Conservation (phyloP, 192 early-diverging fungal genomes). For the Globomyces pollinis-pini region DNA sequence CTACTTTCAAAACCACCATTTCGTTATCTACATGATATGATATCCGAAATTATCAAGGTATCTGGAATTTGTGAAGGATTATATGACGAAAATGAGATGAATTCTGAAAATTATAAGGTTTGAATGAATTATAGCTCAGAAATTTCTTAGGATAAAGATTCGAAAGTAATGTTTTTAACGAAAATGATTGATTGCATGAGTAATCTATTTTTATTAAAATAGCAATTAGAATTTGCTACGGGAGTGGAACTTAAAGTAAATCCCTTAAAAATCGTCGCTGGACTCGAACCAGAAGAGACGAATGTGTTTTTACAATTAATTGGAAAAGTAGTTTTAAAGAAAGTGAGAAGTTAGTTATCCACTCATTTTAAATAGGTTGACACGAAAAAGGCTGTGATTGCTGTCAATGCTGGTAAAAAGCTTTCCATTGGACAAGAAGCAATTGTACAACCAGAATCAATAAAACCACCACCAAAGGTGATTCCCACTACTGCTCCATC, state of each 20-base stretch:
- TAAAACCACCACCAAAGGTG: not conserved
- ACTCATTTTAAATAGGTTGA: not conserved
- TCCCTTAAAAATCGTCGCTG: constrained; percentile 52
- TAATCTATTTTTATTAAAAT: constrained; percentile 11
- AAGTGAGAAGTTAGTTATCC: constrained; percentile 35
- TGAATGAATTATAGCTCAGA: not conserved
- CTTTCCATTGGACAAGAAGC: not conserved
- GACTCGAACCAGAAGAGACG: constrained; percentile 50
- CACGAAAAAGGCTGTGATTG: not conserved
- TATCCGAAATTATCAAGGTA: constrained; percentile 37
- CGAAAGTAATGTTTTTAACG: constrained; percentile 42
- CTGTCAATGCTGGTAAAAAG: not conserved
- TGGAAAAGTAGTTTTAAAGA: constrained; percentile 40
- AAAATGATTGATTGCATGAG: constrained; percentile 46
- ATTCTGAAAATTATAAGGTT: constrained; percentile 49
- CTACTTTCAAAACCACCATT: constrained; percentile 56
- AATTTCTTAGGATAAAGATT: constrained; percentile 56
- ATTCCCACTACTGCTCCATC: no score
- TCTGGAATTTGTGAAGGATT: constrained; percentile 34
- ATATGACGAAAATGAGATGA: constrained; percentile 40
- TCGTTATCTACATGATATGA: constrained; percentile 49
- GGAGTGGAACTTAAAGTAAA: constrained; percentile 37
- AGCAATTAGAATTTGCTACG: constrained; percentile 35
- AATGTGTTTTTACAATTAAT: constrained; percentile 48
- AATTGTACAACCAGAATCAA: not conserved